Evolutionary conservation across 257 asterid genomes (phyloP).

Genomic region (Solanum pimpinellifolium): DNA sequence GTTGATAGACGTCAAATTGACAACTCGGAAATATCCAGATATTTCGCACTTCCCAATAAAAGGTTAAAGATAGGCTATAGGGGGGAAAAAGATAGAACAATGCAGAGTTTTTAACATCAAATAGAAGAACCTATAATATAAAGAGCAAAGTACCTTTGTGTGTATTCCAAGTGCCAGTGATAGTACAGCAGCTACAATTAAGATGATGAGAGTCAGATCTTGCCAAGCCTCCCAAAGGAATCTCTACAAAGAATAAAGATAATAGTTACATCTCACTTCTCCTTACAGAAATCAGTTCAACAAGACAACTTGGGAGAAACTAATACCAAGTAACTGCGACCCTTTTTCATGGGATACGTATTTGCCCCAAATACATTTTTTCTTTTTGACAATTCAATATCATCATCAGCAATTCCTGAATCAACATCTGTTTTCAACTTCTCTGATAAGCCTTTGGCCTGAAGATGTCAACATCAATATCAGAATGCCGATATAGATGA

Average conservation of each 20-base stretch:
- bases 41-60: not conserved
- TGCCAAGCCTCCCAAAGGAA: constrained; percentile 99
- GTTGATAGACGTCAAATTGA: not conserved
- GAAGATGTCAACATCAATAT: constrained; percentile 5
- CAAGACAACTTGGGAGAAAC: not conserved
- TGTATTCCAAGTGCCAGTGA: constrained; percentile 85
- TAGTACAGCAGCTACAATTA: constrained; percentile 72
- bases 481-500: not conserved
- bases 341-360: constrained; percentile 83
- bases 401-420: constrained; percentile 50
- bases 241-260: constrained; percentile 27
- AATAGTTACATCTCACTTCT: not conserved
- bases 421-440: constrained; percentile 57
- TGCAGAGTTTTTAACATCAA: not conserved
- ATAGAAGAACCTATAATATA: not conserved
- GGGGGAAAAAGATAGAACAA: not conserved
- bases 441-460: constrained; percentile 64
- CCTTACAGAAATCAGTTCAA: not conserved
- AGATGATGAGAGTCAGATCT: constrained; percentile 81
- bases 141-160: constrained; percentile 43
- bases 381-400: constrained; percentile 41
- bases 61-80: not conserved
- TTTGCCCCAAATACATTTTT: constrained; percentile 65
- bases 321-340: constrained; percentile 68
- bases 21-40: not conserved